Base-by-base conservation (phyloP, 345 rosid species). In the Cochlearia excelsa region DNA sequence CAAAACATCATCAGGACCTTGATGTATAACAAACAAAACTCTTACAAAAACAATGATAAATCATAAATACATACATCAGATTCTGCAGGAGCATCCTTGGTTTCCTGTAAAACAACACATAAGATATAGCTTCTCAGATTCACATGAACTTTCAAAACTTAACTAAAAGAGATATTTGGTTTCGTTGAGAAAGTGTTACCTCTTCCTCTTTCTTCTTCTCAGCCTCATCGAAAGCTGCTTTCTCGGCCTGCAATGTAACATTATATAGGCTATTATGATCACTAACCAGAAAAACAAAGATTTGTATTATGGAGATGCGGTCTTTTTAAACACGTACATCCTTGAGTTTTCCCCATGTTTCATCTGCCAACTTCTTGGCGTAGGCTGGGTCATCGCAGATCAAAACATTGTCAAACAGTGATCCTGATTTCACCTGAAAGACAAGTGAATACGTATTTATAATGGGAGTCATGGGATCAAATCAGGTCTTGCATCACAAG, bases 281-380 rank as follows among this genome's bases (percentile, higher is more conserved):
- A 54, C 50, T 50, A 68, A 56, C 61, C 6, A 54, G 63, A 68
- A 41, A 30, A 41, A 30, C 10, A 29, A 40, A n/a, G 10, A 34
- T 35, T 56, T 23, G 1, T 39, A 2, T 6, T 39, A 1, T 37
- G 40, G 7, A 37, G 7, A 37, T 37, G 2, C 7, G n/a, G n/a
- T n/a, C 1, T 37, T 4, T 39, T 6, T 39, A 39, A 0, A 7
- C 27, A 50, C 90, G 30, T 83, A 93, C 97, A 77, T 89, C 99
- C 81, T 93, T 93, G 27, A 61, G 77, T 79, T 89, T 89, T 65
- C 80, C 97, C 99, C 99, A 93, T 37, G 97, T 89, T 75, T 89
- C 97, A 66, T 89, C 97, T 1, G 90, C 92, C 51, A 93, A 46
- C 62, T 81, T 70, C 82, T 87, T 84, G 41, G 99, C 99, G 65